A percentile compares a stretch with the other conserved stretches of the same genome.
These are phyloP conservation scores for Calonectria pauciramosa DNA, from an alignment of 2,329 filamentous ascomycete species.

Conservation along the genomic window DNA sequence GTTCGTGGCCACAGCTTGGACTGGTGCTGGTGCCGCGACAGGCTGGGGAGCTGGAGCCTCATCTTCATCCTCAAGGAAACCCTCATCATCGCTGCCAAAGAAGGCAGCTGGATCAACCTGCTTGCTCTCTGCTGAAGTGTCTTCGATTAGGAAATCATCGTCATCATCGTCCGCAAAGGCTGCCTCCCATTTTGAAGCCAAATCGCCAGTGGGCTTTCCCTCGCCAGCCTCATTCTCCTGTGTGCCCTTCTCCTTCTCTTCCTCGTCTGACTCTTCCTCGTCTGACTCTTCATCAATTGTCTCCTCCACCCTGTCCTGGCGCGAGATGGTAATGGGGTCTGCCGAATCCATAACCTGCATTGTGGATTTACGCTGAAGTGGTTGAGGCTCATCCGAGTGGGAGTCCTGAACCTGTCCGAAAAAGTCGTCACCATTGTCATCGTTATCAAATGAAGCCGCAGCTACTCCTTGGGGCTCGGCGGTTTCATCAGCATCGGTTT, in stretches of 20 bases:
- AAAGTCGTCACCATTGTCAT: constrained; percentile 72
- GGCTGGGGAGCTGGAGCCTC: constrained; percentile 42
- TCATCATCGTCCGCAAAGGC: constrained; percentile 84
- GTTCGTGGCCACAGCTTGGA: constrained; percentile 30
- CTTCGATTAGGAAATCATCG: constrained; percentile 72
- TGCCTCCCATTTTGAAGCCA: constrained; percentile 87
- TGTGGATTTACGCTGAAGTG: constrained; percentile 78
- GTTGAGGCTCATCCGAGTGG: constrained; percentile 30
- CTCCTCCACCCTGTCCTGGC: constrained; percentile 50
- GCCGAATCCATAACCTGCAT: constrained; percentile 73
- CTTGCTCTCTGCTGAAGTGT: constrained; percentile 58
- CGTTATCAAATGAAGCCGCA: constrained; percentile 58
- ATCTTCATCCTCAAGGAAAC: constrained; percentile 81
- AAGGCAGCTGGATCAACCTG: constrained; percentile 75
- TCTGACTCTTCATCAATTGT: constrained; percentile 21
- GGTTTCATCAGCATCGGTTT: constrained; percentile 34
- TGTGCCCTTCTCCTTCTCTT: constrained; percentile 36
- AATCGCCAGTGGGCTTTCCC: constrained; percentile 62
- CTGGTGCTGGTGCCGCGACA: constrained; percentile 20
- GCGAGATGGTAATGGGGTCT: constrained; percentile 50
- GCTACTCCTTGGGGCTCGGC: constrained; percentile 33
- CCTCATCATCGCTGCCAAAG: constrained; percentile 87
- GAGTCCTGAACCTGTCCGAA: constrained; percentile 66
- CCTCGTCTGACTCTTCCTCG: constrained; percentile 42
- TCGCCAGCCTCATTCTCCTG: constrained; percentile 39